phyloP scores from a whole-genome alignment of 768 basidiomycete genomes.

The Boletus sp. region DNA sequence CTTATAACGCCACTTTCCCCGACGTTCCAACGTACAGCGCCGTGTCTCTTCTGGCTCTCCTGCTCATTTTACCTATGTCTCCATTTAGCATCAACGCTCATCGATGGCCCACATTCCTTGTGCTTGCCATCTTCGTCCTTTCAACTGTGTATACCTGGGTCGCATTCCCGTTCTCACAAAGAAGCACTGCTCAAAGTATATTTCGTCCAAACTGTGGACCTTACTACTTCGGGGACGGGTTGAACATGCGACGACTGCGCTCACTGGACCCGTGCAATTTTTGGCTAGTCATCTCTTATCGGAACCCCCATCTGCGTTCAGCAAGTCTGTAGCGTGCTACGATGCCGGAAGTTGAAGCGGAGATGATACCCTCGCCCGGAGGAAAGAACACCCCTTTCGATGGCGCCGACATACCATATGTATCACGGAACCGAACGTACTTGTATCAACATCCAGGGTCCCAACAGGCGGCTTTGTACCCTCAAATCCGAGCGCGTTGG shows the following conservation, averaged over 20 bases:
- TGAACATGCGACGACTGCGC: constrained; percentile 38
- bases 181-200: constrained; percentile 63
- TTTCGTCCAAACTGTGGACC: constrained; percentile 60
- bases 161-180: constrained; percentile 60
- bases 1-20: neutral
- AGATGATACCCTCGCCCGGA: constrained; percentile 40
- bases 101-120: constrained; percentile 32
- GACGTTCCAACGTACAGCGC: constrained; percentile 45
- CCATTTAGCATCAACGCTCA: constrained; percentile 61
- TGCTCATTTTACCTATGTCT: constrained; percentile 56
- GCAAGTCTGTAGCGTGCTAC: constrained; percentile 33
- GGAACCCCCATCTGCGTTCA: constrained; percentile 49
- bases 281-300: constrained; percentile 44
- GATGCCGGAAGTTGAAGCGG: constrained; percentile 33
- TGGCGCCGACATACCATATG: constrained; percentile 33
- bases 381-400: constrained; percentile 6
- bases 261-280: constrained; percentile 45
- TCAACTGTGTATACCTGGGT: constrained; percentile 43
- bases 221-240: constrained; percentile 32
- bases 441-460: constrained; percentile 48
- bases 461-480: constrained; percentile 61
- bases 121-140: constrained; percentile 41
- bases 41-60: constrained; percentile 43
- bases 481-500: constrained; percentile 51
- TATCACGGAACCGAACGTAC: constrained; percentile 47